These are phyloP conservation scores for Fonsecaea erecta DNA, from an alignment of 2,329 filamentous ascomycete species.

Conservation along the genomic window DNA sequence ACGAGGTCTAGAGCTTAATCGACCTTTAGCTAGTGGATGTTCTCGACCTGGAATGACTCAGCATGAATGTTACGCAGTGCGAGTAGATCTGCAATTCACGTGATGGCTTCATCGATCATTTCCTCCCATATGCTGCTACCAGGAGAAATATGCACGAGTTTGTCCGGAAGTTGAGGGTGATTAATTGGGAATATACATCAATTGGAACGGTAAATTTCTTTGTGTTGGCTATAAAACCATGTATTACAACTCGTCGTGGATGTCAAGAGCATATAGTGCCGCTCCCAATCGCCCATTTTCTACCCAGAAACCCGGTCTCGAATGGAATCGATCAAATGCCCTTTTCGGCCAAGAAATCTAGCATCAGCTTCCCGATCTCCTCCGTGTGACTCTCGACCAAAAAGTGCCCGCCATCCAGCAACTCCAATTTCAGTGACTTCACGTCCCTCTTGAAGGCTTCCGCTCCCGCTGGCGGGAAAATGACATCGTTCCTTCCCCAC, in stretches of 20 bases:
- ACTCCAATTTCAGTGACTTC: conserved; percentile 53
- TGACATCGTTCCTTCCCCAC: conserved; percentile 63
- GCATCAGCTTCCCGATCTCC: conserved; percentile 45
- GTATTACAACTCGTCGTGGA: background rate
- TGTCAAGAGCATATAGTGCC: background rate
- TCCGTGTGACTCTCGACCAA: conserved; percentile 50
- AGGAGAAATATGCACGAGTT: too few species aligned
- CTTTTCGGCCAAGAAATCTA: conserved; percentile 43
- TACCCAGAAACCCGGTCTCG: background rate
- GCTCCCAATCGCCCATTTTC: background rate
- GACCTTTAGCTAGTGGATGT: background rate
- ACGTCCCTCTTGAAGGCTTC: conserved; percentile 60
- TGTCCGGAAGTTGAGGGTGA: too few species aligned
- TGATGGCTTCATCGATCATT: background rate
- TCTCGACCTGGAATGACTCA: background rate
- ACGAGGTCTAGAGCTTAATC: conserved; percentile 6
- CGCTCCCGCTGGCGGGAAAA: conserved; percentile 54
- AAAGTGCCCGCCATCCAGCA: conserved; percentile 64
- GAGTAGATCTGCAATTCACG: background rate
- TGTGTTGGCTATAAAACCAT: background rate
- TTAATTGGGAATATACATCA: background rate
- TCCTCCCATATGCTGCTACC: too few species aligned
- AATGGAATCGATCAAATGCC: conserved; percentile 12
- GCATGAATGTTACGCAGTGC: too few species aligned
- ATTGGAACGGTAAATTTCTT: background rate